phyloP scores from a whole-genome alignment of 148 eudicot species.

The Rhododendron mucronatum region DNA sequence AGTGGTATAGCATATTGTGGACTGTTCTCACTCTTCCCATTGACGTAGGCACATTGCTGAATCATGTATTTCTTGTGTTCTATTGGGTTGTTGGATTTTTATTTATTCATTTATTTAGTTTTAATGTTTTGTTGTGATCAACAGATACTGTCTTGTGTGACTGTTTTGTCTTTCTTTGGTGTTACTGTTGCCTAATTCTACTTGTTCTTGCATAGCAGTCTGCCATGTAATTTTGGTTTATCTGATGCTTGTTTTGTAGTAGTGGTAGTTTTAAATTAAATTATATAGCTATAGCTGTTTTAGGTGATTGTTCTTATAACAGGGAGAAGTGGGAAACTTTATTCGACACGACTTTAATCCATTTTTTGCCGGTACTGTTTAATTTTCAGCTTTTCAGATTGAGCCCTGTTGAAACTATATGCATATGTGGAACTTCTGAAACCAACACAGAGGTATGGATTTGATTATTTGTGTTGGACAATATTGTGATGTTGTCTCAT shows the following conservation, averaged over 20 bases:
- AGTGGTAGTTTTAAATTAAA: not conserved
- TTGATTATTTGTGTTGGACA: not conserved
- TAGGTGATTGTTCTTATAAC: not conserved
- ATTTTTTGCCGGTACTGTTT: not conserved
- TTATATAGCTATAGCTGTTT: not conserved
- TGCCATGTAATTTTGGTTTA: not conserved
- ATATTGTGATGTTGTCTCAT: not conserved
- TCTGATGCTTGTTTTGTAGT: not conserved
- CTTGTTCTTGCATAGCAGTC: not conserved
- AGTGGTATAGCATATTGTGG: not conserved
- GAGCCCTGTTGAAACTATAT: conserved; percentile 43
- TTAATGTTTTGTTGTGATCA: too few relatives aligned
- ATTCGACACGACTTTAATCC: not conserved
- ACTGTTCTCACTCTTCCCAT: not conserved
- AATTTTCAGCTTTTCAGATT: conserved; percentile 54
- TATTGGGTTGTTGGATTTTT: too few relatives aligned
- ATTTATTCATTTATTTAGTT: too few relatives aligned
- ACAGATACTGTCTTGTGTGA: not conserved
- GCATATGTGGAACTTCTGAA: conserved; percentile 47
- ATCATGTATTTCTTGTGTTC: not conserved
- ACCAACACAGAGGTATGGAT: conserved; percentile 48
- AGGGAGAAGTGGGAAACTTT: not conserved
- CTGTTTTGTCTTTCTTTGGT: not conserved
- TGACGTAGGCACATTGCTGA: not conserved
- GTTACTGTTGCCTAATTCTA: not conserved